A percentile compares a stretch with the other conserved stretches of the same genome.
These are phyloP conservation scores for Avena sativa DNA, from an alignment of 176 grass and related monocot species.

Conservation along the genomic window DNA sequence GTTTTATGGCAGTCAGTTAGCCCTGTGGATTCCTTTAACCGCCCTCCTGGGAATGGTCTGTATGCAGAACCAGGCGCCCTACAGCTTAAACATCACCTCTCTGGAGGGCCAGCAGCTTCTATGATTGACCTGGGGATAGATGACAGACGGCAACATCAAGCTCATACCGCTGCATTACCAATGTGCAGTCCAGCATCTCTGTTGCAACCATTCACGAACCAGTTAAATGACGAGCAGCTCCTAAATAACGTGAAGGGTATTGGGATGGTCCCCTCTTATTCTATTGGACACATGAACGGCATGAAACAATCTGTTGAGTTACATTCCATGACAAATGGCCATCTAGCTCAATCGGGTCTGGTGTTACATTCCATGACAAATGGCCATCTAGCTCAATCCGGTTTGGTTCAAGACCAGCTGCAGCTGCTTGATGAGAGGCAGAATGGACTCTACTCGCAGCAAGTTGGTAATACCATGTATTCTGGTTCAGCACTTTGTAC, in stretches of 20 bases:
- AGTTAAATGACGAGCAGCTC: conserved; percentile 35
- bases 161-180: conserved; percentile 33
- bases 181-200: conserved; percentile 32
- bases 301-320: conserved; percentile 40
- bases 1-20: conserved; percentile 39
- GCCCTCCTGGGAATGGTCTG: conserved; percentile 32
- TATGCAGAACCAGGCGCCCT: conserved; percentile 32
- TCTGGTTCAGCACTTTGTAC: not conserved
- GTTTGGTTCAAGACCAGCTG: conserved; percentile 39
- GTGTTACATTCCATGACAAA: conserved; percentile 41
- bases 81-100: conserved; percentile 40
- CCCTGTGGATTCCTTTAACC: conserved; percentile 38
- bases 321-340: conserved; percentile 34
- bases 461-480: conserved; percentile 43
- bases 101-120: conserved; percentile 1
- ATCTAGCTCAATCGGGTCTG: conserved; percentile 31
- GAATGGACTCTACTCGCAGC: conserved; percentile 44
- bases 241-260: not conserved
- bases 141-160: conserved; percentile 26
- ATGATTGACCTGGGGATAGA: conserved; percentile 47
- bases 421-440: conserved; percentile 49
- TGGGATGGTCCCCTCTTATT: conserved; percentile 37
- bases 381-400: conserved; percentile 24
- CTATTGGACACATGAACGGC: conserved; percentile 39
- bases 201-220: conserved; percentile 37